A percentile compares a stretch with the other conserved stretches of the same genome.
phyloP scores from a whole-genome alignment of 1,284 basidiomycete genomes.

The Takashimella tepidaria region DNA sequence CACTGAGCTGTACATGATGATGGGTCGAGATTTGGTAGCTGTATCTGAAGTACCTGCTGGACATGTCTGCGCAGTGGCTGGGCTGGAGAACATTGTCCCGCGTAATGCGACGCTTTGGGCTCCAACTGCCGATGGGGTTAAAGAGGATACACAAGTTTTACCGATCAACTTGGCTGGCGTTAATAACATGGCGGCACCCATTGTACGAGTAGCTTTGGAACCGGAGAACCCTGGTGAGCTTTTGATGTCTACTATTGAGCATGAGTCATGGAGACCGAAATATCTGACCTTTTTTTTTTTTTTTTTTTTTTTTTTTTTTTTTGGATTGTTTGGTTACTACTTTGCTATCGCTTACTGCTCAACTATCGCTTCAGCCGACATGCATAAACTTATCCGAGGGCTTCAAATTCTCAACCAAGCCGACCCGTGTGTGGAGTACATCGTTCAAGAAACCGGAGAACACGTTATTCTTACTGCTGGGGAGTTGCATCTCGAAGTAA shows the following conservation, averaged over 20 bases:
- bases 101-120: conserved; percentile 87
- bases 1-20: conserved; percentile 88
- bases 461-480: conserved; percentile 96
- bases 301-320: too few species aligned
- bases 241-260: background rate
- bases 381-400: conserved; percentile 84
- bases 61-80: conserved; percentile 90
- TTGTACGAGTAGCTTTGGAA: conserved; percentile 93
- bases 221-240: conserved; percentile 63
- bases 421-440: conserved; percentile 95
- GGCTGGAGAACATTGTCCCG: conserved; percentile 84
- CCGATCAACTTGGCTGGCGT: conserved; percentile 78
- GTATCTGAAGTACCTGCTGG: conserved; percentile 86
- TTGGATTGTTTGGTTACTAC: too few species aligned
- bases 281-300: too few species aligned
- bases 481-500: conserved; percentile 89
- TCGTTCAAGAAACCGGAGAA: conserved; percentile 95
- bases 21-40: conserved; percentile 87
- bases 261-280: conserved; percentile 6
- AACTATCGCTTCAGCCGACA: conserved; percentile 70
- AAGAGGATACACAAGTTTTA: conserved; percentile 23
- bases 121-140: conserved; percentile 49
- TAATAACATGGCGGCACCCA: conserved; percentile 69
- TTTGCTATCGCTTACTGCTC: too few species aligned
- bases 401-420: conserved; percentile 87